Conservation (phyloP, 2,329 filamentous ascomycete genomes). For the Emydomyces testavorans region DNA sequence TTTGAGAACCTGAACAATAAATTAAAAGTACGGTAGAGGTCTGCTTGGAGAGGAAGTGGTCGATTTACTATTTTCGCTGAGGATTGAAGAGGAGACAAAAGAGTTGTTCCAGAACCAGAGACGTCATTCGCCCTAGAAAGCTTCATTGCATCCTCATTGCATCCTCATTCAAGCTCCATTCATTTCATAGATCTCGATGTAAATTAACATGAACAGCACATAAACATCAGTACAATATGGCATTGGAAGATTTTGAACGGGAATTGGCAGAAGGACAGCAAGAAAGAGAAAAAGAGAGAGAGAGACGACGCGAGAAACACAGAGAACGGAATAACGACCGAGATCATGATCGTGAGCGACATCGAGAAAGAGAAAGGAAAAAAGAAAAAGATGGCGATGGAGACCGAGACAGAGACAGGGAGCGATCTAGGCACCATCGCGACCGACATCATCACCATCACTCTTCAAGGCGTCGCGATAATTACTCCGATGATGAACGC, state of each 20-base stretch:
- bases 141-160: neutral
- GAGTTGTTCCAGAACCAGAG: neutral
- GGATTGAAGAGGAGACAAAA: neutral
- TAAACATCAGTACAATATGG: conserved; percentile 37
- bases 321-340: conserved; percentile 25
- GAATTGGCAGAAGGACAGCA: conserved; percentile 48
- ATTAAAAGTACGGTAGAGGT: neutral
- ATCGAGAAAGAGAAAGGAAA: conserved; percentile 26
- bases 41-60: too few relatives aligned
- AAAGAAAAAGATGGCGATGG: conserved; percentile 26
- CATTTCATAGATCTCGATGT: too few relatives aligned
- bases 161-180: too few relatives aligned
- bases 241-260: conserved; percentile 65
- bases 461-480: conserved; percentile 29
- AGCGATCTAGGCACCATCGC: conserved; percentile 20
- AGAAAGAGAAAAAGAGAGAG: conserved; percentile 25
- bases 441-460: conserved; percentile 38
- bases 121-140: conserved; percentile 2
- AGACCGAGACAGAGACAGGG: conserved; percentile 32
- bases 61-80: neutral
- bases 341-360: conserved; percentile 28
- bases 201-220: neutral
- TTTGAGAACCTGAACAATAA: neutral
- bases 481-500: conserved; percentile 39
- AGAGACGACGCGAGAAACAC: conserved; percentile 25